Evolutionary conservation across 2,329 filamentous ascomycete species (phyloP).

Genomic region (Trichocomaceae sp.): DNA sequence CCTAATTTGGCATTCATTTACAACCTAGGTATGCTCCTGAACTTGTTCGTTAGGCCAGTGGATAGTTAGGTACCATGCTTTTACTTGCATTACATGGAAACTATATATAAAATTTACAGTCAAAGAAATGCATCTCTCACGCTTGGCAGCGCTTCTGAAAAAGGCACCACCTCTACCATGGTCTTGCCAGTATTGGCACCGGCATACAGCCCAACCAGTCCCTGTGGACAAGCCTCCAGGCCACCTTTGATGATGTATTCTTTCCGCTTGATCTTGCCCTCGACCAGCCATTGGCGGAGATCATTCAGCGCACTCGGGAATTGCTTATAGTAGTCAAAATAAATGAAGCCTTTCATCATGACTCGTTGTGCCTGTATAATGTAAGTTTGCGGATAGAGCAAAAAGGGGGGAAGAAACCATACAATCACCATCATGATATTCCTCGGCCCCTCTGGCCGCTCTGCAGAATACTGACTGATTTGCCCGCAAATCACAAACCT

Average conservation of each 20-base stretch:
- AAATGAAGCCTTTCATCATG: constrained; percentile 65
- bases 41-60: no score
- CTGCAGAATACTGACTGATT: constrained; percentile 63
- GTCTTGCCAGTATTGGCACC: constrained; percentile 66
- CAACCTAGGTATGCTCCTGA: no score
- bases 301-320: constrained; percentile 54
- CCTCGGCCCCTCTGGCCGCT: constrained; percentile 50
- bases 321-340: constrained; percentile 59
- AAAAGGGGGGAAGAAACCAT: constrained; percentile 15
- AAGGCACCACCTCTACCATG: constrained; percentile 39
- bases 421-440: constrained; percentile 39
- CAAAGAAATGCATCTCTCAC: constrained; percentile 25
- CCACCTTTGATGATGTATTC: constrained; percentile 68
- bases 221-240: constrained; percentile 56
- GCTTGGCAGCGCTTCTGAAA: constrained; percentile 23
- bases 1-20: no score
- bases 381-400: background rate
- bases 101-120: background rate
- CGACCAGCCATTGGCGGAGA: constrained; percentile 59
- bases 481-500: constrained; percentile 66
- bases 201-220: constrained; percentile 57
- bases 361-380: constrained; percentile 27
- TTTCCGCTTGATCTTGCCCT: constrained; percentile 65
- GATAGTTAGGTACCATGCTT: no score
- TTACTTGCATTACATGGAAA: no score